These are phyloP conservation scores for Acer yangbiense DNA, from an alignment of 345 rosid species.

Conservation along the genomic window DNA sequence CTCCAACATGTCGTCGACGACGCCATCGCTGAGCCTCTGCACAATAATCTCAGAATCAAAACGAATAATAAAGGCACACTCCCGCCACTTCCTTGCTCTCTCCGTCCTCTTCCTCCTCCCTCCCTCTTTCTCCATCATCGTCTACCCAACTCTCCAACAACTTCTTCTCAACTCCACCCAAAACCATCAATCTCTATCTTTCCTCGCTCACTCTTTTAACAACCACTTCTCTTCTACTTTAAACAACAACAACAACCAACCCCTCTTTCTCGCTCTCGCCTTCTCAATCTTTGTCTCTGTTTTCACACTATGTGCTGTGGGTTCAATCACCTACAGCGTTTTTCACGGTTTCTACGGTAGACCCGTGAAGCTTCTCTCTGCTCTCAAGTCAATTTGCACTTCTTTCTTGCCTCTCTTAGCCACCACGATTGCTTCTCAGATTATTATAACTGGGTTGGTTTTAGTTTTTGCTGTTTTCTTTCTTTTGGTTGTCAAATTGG, in stretches of 20 bases:
- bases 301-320: slow-evolving; percentile 47
- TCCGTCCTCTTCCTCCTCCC: slow-evolving; percentile 83
- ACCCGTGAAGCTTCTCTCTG: slow-evolving; percentile 66
- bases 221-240: slow-evolving; percentile 3
- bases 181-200: slow-evolving; percentile 29
- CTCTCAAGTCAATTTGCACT: slow-evolving; percentile 53
- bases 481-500: slow-evolving; percentile 24
- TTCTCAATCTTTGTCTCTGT: slow-evolving; percentile 35
- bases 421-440: slow-evolving; percentile 30
- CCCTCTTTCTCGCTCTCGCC: slow-evolving; percentile 20
- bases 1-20: slow-evolving; percentile 1
- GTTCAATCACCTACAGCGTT: slow-evolving; percentile 68
- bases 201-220: background rate
- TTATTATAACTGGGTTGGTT: slow-evolving; percentile 32
- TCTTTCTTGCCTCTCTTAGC: slow-evolving; percentile 56
- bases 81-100: slow-evolving; percentile 89
- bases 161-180: slow-evolving; percentile 39
- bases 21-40: slow-evolving; percentile 33
- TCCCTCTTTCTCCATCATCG: slow-evolving; percentile 51
- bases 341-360: slow-evolving; percentile 79
- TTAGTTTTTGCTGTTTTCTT: slow-evolving; percentile 26
- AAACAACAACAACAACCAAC: background rate
- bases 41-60: slow-evolving; percentile 53
- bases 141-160: slow-evolving; percentile 51
- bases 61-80: slow-evolving; percentile 73